Base-by-base conservation (phyloP, 768 basidiomycete species). In the Multifurca ochricompacta region DNA sequence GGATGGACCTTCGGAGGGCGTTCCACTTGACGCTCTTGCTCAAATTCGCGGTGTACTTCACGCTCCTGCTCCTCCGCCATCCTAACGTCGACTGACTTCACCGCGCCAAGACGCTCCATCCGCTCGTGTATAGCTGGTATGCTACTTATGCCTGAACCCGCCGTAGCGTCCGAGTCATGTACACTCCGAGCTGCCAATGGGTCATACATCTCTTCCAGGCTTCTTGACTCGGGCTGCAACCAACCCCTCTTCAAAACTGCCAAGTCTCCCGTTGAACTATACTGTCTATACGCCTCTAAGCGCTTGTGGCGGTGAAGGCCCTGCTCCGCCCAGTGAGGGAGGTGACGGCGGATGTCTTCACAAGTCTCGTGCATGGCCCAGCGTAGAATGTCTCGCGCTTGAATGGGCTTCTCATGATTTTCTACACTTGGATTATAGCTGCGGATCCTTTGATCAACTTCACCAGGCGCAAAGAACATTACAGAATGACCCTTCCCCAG, bases 401-500 rank as follows among this genome's bases (percentile, higher is more conserved):
- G 21, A 6, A 52, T 36, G 3, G 8, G 27, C 16, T 8, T 10
- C 30, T 10, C 31, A 34, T 32, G 25, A 18, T n/a, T 4, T 6
- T 6, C 16, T 13, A 14, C 39, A 11, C 18, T 31, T 23, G 45
- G 48, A 21, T 45, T 30, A 10, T 27, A 42, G n/a, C 14, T 21
- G 2, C 58, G 58, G 28, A 59, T 57, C 18, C 21, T 8, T n/a
- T 40, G 48, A 19, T 59, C 58, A 30, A 59, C 42, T 9, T 56
- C 55, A 31, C 32, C 36, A 0, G 54, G 54, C 8, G 54, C 58
- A 27, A 55, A 55, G 28, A 59, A 55, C 48, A 56, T 55, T 34
- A 59, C 48, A 1, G 58, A 59, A 16, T 59, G 58, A 2, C 58
- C 58, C 8, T 56, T 55, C 10, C 58, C 58, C 7, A 59, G 31